Evolutionary conservation across 2,329 filamentous ascomycete species (phyloP).

Genomic region (Penicillium sp.): DNA sequence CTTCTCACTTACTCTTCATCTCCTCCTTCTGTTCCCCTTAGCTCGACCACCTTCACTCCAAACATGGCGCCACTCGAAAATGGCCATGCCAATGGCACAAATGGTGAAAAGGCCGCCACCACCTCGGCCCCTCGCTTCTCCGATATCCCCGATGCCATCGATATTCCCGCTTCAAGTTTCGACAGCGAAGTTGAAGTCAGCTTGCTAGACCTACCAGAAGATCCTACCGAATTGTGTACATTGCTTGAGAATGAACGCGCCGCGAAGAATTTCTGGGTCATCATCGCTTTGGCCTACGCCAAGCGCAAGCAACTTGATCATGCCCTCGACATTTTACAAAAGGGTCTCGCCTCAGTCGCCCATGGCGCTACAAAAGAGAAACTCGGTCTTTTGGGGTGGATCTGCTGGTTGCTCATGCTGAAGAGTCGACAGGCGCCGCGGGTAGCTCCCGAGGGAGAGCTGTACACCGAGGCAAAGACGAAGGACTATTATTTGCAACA

Average conservation of each 20-base stretch:
- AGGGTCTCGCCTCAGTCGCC: conserved; percentile 66
- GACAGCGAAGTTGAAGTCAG: conserved; percentile 82
- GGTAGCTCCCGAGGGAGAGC: conserved; percentile 57
- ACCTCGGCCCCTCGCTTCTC: conserved; percentile 48
- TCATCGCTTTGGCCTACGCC: conserved; percentile 92
- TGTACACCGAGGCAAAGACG: conserved; percentile 69
- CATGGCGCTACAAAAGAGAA: conserved; percentile 71
- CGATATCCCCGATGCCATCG: conserved; percentile 57
- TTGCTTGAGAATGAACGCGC: conserved; percentile 91
- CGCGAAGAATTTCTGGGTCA: conserved; percentile 92
- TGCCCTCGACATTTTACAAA: conserved; percentile 63
- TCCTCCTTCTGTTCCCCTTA: neutral
- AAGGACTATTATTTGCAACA: conserved; percentile 90
- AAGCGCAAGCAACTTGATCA: conserved; percentile 93
- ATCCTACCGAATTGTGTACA: conserved; percentile 89
- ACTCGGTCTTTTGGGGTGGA: conserved; percentile 72
- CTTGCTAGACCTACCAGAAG: conserved; percentile 82
- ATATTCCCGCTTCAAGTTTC: conserved; percentile 57
- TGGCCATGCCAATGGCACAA: conserved; percentile 49
- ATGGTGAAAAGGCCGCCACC: conserved; percentile 40
- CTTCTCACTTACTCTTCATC: neutral
- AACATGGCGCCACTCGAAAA: conserved; percentile 49
- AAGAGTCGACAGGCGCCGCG: conserved; percentile 78
- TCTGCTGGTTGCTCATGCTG: conserved; percentile 87
- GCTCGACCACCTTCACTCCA: conserved; percentile 12